A percentile compares a stretch with the other conserved stretches of the same genome.
Evolutionary conservation across 2,329 filamentous ascomycete genomes (phyloP).

Genomic region (Fusarium nodosum): DNA sequence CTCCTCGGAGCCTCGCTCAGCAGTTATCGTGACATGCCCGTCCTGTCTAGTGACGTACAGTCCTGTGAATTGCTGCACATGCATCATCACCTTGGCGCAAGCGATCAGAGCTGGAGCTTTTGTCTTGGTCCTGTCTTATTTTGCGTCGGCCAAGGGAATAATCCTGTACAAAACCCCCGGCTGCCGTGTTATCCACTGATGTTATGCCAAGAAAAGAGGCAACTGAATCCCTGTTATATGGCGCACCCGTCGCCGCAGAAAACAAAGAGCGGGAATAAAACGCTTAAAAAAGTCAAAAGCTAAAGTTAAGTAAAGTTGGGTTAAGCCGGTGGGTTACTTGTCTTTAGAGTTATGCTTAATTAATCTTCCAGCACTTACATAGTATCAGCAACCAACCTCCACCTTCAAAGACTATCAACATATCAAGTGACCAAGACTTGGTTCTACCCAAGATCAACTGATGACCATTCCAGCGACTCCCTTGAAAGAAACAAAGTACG

Average conservation of each 20-base stretch:
- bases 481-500: not conserved
- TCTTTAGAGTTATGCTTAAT: slow-evolving; percentile 40
- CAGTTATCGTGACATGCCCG: not conserved
- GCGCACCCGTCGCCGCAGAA: slow-evolving; percentile 25
- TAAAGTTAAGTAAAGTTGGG: not conserved
- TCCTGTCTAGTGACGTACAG: slow-evolving; percentile 11
- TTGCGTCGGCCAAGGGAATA: slow-evolving; percentile 18
- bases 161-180: not conserved
- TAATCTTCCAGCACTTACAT: not conserved
- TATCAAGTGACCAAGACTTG: not conserved
- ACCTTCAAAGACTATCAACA: not conserved
- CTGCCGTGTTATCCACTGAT: slow-evolving; percentile 30
- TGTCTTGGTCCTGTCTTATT: not conserved
- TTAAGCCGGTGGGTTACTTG: not conserved
- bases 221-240: slow-evolving; percentile 32
- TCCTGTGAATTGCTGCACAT: slow-evolving; percentile 15
- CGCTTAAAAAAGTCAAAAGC: not conserved
- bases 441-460: not conserved
- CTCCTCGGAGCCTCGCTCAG: not conserved
- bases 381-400: not conserved
- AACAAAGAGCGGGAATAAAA: slow-evolving; percentile 30
- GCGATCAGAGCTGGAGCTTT: slow-evolving; percentile 19
- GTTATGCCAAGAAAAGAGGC: slow-evolving; percentile 18
- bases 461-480: not conserved
- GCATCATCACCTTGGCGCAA: not conserved